These are phyloP conservation scores for Gymnopilus dilepis DNA, from an alignment of 768 basidiomycete species.

Conservation along the genomic window DNA sequence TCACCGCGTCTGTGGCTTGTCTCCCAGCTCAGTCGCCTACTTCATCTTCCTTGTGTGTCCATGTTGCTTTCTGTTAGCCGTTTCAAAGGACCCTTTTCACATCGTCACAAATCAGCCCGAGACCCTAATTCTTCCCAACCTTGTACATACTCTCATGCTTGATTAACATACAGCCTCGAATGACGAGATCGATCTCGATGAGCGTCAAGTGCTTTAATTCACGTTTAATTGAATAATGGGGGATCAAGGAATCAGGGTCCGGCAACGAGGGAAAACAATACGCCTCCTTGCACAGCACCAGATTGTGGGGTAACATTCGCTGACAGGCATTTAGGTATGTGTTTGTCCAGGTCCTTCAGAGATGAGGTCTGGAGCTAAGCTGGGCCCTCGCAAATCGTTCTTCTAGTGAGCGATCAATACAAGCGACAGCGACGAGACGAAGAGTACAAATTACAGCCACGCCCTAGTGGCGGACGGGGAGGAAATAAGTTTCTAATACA, in stretches of 20 bases:
- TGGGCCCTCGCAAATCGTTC: no score
- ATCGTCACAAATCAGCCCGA: neutral
- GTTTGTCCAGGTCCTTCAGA: no score
- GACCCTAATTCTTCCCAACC: no score
- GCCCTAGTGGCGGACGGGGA: neutral
- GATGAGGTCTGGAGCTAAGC: no score
- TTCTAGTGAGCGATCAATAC: no score
- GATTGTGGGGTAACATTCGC: no score
- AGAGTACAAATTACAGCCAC: neutral
- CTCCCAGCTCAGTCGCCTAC: neutral
- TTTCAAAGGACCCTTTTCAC: neutral
- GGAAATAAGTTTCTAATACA: neutral
- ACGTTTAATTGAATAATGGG: neutral
- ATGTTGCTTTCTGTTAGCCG: neutral
- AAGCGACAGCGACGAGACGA: neutral
- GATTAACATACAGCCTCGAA: no score
- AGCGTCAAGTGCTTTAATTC: neutral
- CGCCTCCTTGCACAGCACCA: no score
- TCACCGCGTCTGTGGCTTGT: neutral
- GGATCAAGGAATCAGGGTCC: neutral
- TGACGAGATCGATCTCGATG: neutral
- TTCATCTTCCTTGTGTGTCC: neutral
- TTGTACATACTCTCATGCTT: no score
- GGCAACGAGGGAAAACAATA: neutral
- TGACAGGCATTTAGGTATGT: no score